Evolutionary conservation across 192 early-diverging fungal genomes (phyloP), one percentile per base, ranked within the genome.

Genomic region (Podila verticillata): DNA sequence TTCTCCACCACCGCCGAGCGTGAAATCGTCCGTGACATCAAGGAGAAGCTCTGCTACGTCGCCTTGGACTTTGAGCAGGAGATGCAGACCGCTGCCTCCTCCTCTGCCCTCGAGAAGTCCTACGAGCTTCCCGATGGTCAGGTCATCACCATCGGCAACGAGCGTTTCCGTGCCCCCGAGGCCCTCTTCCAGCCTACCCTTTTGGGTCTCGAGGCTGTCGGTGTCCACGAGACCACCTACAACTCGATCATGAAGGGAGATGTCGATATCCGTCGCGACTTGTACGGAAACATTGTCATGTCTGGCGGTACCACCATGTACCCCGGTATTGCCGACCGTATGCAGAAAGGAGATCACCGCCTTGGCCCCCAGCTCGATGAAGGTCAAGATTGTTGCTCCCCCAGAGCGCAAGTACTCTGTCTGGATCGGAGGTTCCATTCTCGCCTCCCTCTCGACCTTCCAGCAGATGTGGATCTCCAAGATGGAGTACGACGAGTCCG

Each of bases 371-470:
- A 94, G 93, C 74, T 93, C 92, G 72, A 97, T 95, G 95, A 96
- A 95, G 91, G 92, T 98, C 91, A 94, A 97, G 93, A 96, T 99
- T 83, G 95, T 97, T 83, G 96, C 96, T 73, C 97, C 97, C 47
- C 96, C 97, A 59, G 97, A 99, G 87, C 91, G 97, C 84, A 99
- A 97, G 89, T 98, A 97, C 94, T 98, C 97, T 68, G 97, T 95
- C 88, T 99, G 97, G 96, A 97, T 99, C 82, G 97, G 97, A 89
- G 97, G 97, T 62, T 97, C 96, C 68, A 97, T 99, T 66, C 87
- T 99, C 44, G 96, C 97, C 61, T 97, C 97, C 36, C 93, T 97
- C 66, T 96, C 96, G 56, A 97, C 96, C 82, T 99, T 99, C 96
- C 96, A 98, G 86, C 93, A 96, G 85, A 95, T 97, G 96, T 99